Evolutionary conservation across 768 basidiomycete genomes (phyloP).

Genomic region (Aureoboletus auriporus): DNA sequence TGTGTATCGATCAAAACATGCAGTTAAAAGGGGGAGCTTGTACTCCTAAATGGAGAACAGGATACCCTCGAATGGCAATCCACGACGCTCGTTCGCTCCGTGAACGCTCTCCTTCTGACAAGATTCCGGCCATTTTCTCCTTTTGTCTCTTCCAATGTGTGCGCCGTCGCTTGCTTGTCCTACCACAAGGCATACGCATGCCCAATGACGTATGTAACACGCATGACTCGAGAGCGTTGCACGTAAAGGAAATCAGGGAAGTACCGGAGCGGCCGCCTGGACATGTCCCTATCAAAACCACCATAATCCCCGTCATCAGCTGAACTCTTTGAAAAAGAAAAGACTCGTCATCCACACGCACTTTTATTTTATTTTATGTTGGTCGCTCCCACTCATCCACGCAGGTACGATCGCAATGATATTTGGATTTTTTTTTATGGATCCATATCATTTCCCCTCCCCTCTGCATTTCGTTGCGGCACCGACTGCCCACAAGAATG

Average conservation of each 20-base stretch:
- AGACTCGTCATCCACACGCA: not conserved
- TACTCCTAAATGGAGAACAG: not conserved
- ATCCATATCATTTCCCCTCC: too few species aligned
- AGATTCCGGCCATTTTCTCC: not conserved
- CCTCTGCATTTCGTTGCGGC: too few species aligned
- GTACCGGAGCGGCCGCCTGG: too few species aligned
- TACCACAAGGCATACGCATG: constrained; percentile 21
- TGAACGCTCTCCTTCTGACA: not conserved
- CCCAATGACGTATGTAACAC: constrained; percentile 14
- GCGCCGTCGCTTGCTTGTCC: constrained; percentile 5
- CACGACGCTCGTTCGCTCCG: not conserved
- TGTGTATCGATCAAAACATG: constrained; percentile 12
- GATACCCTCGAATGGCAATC: not conserved
- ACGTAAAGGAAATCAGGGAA: constrained; percentile 21
- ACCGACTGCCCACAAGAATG: too few species aligned
- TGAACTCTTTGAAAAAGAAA: constrained; percentile 3
- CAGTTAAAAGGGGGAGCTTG: constrained; percentile 8
- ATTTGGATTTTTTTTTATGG: too few species aligned
- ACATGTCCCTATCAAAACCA: constrained; percentile 7
- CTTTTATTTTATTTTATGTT: not conserved
- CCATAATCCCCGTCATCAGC: constrained; percentile 7
- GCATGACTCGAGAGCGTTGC: constrained; percentile 7
- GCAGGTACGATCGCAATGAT: constrained; percentile 1
- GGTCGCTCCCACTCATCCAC: too few species aligned
- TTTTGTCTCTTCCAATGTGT: not conserved